Evolutionary conservation across 345 rosid genomes (phyloP), one percentile per base, ranked within the genome.

Genomic region (Rhodamnia argentea): DNA sequence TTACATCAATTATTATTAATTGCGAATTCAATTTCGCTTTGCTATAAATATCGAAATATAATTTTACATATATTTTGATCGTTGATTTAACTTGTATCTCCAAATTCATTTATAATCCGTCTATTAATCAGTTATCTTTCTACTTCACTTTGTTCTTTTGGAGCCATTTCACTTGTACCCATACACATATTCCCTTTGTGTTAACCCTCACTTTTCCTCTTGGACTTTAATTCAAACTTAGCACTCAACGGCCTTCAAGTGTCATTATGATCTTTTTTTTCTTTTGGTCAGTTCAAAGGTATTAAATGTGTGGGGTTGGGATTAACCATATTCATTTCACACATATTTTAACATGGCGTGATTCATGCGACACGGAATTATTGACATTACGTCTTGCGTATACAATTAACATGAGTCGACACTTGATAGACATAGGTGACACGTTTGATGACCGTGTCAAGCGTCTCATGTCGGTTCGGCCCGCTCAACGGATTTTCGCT

Each of bases 361-460:
- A 51, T 51, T 51, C 52, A 50, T 42, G 29, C 5, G 20, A 62
- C 42, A 62, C 16, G 32, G 29, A 53, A 5, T 62, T 62, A 23
- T 22, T 1, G 0, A 0, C 22, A 42, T 29, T 29, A 62, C 42
- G 18, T 29, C 22, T 29, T 4, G 6, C 42, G 12, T 29, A 64
- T 22, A 0, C 23, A 64, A 2, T 64, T 4, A 8, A 32, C 2
- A 6, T 16, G 15, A 1, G 57, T 55, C 10, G 56, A 54, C 3
- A 15, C 8, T 8, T 3, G 22, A 1, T 6, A 8, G 12, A 2
- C 12, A 27, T 2, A 7, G 5, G 3, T n/a, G 18, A n/a, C 6
- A 8, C 18, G 0, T 27, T 27, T 60, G 22, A 62, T 62, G 22
- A 62, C 4, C 22, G 20, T 15, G 40, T 15, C 22, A 62, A 10